Base-by-base conservation (phyloP, 441 rosid species). In the Adansonia rubrostipa region DNA sequence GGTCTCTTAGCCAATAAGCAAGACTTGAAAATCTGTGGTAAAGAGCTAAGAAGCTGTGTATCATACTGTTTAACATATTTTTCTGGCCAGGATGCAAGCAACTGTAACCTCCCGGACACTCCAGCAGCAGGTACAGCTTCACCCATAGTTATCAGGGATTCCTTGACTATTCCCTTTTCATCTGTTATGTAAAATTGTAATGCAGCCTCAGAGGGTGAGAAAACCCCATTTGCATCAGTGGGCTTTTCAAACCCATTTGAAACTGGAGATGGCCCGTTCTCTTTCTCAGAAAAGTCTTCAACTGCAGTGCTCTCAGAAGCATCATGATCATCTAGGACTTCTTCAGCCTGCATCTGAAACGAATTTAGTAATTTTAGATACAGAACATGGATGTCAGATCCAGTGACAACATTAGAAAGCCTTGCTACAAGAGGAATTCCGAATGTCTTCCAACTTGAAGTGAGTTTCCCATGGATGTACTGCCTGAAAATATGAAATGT, bases 371-470 rank as follows among this genome's bases (percentile, higher is more conserved):
- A 78, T 75, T 89, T 86, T 77, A 86, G 54, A 85, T 90, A 96
- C 70, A 92, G 83, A 79, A 71, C 81, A 79, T 75, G 84, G 78
- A 93, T 80, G 83, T 91, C 91, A 44, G 87, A 88, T 79, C 98
- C 96, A 86, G 82, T 82, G 67, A 77, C 85, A 54, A 80, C 74
- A 84, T 87, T 80, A 79, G 71, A 63, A 81, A 87, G 87, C 81
- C 90, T 89, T 57, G 96, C 91, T 65, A 92, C 93, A 67, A 96
- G 91, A 83, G 99, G 99, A 80, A 91, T 86, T 85, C 94, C 99
- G 82, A 92, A 86, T 76, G 88, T 82, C 88, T 91, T 93, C 87
- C 87, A 84, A 72, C 73, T 80, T 56, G 89, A 79, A 78, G 87
- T 82, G 68, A 76, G 83, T 84, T 91, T 89, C 77, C 93, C 97